Conservation (phyloP, 352 stramenopile species). For the Phytophthora melonis region DNA sequence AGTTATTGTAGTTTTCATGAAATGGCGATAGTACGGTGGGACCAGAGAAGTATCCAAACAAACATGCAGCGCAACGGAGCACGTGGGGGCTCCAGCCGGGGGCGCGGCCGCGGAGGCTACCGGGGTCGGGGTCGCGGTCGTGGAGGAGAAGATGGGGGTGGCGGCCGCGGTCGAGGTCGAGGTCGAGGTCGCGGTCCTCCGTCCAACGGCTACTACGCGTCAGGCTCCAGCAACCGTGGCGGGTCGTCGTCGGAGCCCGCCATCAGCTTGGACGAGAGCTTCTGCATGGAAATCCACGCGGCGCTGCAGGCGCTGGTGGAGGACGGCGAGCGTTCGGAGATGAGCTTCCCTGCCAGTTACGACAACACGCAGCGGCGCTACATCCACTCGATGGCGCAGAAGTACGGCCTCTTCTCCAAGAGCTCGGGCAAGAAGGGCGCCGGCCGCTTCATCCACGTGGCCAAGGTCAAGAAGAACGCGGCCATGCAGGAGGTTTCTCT, state of each 20-base stretch:
- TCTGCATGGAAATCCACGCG: slow-evolving; percentile 73
- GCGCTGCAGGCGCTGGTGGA: slow-evolving; percentile 74
- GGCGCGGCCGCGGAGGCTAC: slow-evolving; percentile 3
- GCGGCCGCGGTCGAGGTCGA: no score
- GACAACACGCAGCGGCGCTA: slow-evolving; percentile 85
- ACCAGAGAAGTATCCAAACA: no score
- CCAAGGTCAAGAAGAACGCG: slow-evolving; percentile 86
- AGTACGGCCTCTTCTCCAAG: slow-evolving; percentile 87
- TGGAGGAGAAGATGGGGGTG: neutral
- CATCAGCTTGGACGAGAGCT: slow-evolving; percentile 74
- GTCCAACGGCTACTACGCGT: slow-evolving; percentile 8
- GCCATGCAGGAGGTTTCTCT: slow-evolving; percentile 80
- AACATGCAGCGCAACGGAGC: slow-evolving; percentile 19
- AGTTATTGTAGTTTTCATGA: no score
- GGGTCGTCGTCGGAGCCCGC: slow-evolving; percentile 23
- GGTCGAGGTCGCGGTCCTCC: slow-evolving; percentile 20
- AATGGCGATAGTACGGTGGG: no score
- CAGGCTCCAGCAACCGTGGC: neutral
- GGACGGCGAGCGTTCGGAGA: slow-evolving; percentile 57
- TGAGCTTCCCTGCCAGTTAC: slow-evolving; percentile 74
- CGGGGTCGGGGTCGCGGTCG: slow-evolving; percentile 27
- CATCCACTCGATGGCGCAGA: slow-evolving; percentile 84
- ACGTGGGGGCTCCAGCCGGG: slow-evolving; percentile 14
- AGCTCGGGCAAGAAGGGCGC: slow-evolving; percentile 74
- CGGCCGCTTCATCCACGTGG: slow-evolving; percentile 78